These are phyloP conservation scores for Austroboletus niveus DNA, from an alignment of 1,284 basidiomycete genomes.

Conservation along the genomic window DNA sequence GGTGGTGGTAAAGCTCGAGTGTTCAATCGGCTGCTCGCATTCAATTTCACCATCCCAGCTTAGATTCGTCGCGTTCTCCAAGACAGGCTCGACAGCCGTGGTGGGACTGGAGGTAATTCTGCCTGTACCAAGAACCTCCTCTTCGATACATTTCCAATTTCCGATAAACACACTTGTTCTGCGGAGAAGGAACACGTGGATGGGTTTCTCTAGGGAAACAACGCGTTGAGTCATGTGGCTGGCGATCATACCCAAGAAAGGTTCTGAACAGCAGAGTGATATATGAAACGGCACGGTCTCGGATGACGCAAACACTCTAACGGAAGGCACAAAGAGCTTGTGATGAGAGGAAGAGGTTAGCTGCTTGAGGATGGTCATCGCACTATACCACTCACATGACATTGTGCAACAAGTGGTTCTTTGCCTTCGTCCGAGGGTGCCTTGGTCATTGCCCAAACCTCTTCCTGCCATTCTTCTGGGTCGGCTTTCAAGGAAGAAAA, in stretches of 20 bases:
- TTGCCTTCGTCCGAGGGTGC: conserved; percentile 18
- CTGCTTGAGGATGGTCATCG: background rate
- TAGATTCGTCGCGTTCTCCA: conserved; percentile 7
- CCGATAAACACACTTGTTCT: conserved; percentile 25
- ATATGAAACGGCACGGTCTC: conserved; percentile 63
- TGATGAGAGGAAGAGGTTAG: conserved; percentile 2
- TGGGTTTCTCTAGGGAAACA: conserved; percentile 21
- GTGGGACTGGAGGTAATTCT: conserved; percentile 17
- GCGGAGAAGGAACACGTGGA: conserved; percentile 31
- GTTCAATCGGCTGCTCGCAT: conserved; percentile 31
- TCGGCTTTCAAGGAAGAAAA: conserved; percentile 47
- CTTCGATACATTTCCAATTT: conserved; percentile 8
- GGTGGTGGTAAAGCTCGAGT: conserved; percentile 41
- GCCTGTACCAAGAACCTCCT: conserved; percentile 31
- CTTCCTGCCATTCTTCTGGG: conserved; percentile 65
- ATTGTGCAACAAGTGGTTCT: conserved; percentile 35
- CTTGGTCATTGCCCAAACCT: conserved; percentile 40
- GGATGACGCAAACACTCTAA: conserved; percentile 48
- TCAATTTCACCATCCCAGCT: conserved; percentile 47
- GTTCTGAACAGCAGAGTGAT: conserved; percentile 48
- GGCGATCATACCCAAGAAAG: conserved; percentile 44
- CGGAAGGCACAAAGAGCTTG: conserved; percentile 43
- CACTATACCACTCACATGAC: conserved; percentile 43
- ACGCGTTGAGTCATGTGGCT: conserved; percentile 21
- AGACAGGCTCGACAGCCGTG: conserved; percentile 11